Conservation (phyloP, 257 asterid genomes). For the Vinca minor region DNA sequence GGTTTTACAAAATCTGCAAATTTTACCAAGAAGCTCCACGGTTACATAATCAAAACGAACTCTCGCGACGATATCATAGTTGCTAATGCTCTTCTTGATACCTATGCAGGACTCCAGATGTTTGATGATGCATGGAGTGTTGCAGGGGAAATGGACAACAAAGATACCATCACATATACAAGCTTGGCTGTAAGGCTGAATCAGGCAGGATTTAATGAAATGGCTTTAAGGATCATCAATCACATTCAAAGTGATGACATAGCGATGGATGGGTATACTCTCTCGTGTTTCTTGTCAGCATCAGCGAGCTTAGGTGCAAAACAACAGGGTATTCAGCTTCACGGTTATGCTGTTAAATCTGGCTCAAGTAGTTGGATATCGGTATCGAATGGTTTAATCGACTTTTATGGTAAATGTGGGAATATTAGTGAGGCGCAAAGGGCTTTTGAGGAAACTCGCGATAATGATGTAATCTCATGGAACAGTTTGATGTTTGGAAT, state of each 20-base stretch:
- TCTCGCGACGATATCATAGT: conserved; percentile 16
- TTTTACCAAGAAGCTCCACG: conserved; percentile 26
- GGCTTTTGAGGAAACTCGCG: conserved; percentile 27
- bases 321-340: conserved; percentile 42
- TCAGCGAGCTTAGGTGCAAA: conserved; percentile 37
- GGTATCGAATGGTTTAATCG: conserved; percentile 43
- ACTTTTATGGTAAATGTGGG: conserved; percentile 44
- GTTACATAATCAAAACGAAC: conserved; percentile 20
- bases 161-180: conserved; percentile 19
- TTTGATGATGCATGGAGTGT: conserved; percentile 15
- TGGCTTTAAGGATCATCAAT: conserved; percentile 30
- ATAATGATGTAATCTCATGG: conserved; percentile 43
- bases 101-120: conserved; percentile 29
- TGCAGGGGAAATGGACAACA: conserved; percentile 7
- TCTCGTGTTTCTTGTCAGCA: conserved; percentile 38
- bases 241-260: conserved; percentile 22
- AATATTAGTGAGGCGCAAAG: conserved; percentile 30
- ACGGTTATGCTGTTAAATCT: conserved; percentile 31
- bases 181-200: conserved; percentile 12
- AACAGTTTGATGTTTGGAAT: conserved; percentile 42
- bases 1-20: conserved; percentile 20
- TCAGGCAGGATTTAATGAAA: conserved; percentile 5
- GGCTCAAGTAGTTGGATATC: conserved; percentile 29
- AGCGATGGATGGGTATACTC: conserved; percentile 30
- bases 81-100: conserved; percentile 35